Evolutionary conservation across 768 basidiomycete genomes (phyloP).

Genomic region (Lenzites betulinus): DNA sequence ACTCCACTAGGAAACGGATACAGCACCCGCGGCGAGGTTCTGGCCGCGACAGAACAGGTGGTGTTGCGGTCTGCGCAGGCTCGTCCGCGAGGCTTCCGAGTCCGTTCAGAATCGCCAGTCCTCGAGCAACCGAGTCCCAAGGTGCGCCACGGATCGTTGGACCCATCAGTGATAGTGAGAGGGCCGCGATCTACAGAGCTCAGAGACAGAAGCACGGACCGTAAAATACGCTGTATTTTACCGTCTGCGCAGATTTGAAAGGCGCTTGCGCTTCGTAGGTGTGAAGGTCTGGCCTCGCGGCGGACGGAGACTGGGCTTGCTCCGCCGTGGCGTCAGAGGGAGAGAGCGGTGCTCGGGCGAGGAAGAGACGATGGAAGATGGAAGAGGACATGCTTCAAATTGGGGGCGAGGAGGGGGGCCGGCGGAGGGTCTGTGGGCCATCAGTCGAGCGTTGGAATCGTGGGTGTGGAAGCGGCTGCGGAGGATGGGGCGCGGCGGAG

Average conservation of each 20-base stretch:
- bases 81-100: too few species aligned
- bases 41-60: not conserved
- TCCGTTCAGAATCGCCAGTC: too few species aligned
- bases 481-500: not conserved
- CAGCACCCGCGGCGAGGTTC: not conserved
- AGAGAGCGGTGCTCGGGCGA: conserved; percentile 1
- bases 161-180: too few species aligned
- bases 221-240: too few species aligned
- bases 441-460: conserved; percentile 1
- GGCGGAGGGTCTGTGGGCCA: not conserved
- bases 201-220: too few species aligned
- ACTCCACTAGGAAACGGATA: conserved; percentile 3
- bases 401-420: not conserved
- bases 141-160: too few species aligned
- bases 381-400: not conserved
- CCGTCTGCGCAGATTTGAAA: not conserved
- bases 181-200: too few species aligned
- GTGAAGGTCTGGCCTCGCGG: not conserved
- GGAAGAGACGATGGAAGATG: conserved; percentile 1
- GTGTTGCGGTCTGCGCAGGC: too few species aligned
- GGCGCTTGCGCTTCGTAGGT: too few species aligned
- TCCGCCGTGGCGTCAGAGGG: not conserved
- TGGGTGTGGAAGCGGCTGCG: conserved; percentile 1
- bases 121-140: too few species aligned
- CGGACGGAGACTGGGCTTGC: not conserved